Evolutionary conservation across 768 basidiomycete species (phyloP).

Genomic region (Hygrocybe punicea): DNA sequence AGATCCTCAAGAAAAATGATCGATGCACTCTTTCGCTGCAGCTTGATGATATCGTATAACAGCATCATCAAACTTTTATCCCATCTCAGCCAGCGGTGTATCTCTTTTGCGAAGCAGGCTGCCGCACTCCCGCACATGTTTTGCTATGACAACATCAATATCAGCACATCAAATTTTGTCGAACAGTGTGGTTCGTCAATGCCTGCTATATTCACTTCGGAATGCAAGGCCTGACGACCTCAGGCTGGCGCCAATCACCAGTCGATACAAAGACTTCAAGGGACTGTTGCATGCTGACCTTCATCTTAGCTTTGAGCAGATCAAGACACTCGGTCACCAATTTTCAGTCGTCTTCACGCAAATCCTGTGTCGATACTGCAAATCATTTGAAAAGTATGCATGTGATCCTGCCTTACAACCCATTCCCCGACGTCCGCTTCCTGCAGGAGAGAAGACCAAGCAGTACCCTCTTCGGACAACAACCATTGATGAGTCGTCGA

Average conservation of each 20-base stretch:
- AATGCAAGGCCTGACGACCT: constrained; percentile 16
- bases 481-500: constrained; percentile 31
- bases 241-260: constrained; percentile 23
- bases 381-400: background rate
- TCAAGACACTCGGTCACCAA: background rate
- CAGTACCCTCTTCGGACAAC: constrained; percentile 20
- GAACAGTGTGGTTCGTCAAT: constrained; percentile 20
- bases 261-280: background rate
- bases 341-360: background rate
- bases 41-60: too few relatives aligned
- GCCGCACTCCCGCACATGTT: background rate
- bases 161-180: constrained; percentile 28
- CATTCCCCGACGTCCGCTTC: constrained; percentile 13
- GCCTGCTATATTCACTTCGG: constrained; percentile 22
- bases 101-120: too few relatives aligned
- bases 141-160: constrained; percentile 25
- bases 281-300: constrained; percentile 10
- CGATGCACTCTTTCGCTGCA: too few relatives aligned
- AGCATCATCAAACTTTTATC: too few relatives aligned
- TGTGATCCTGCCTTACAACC: constrained; percentile 16
- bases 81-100: too few relatives aligned
- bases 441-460: constrained; percentile 20
- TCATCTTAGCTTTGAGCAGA: constrained; percentile 8
- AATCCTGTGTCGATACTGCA: constrained; percentile 4
- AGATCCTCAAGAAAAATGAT: too few relatives aligned